A percentile compares a stretch with the other conserved stretches of the same genome.
phyloP scores from a whole-genome alignment of 306 rosid genomes.

The Adenanthera pavonina region DNA sequence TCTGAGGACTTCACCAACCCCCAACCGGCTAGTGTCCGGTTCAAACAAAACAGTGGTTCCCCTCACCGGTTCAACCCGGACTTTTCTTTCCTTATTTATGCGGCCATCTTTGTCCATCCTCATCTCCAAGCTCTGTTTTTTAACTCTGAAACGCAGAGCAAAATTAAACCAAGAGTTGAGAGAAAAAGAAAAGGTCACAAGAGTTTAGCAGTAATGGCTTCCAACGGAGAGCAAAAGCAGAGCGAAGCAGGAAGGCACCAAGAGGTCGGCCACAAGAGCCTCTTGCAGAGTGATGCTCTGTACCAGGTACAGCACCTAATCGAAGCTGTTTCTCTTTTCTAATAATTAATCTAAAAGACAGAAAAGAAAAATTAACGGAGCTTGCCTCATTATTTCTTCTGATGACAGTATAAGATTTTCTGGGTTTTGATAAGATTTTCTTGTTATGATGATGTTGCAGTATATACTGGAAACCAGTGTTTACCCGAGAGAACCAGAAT shows the following conservation, averaged over 20 bases:
- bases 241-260: slow-evolving; percentile 76
- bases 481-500: slow-evolving; percentile 86
- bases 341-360: no score
- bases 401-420: no score
- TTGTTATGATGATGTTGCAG: slow-evolving; percentile 40
- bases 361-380: no score
- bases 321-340: neutral
- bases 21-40: slow-evolving; percentile 50
- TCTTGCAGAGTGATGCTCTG: slow-evolving; percentile 91
- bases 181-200: neutral
- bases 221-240: slow-evolving; percentile 14
- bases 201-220: neutral
- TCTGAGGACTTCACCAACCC: slow-evolving; percentile 51
- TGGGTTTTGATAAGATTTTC: neutral
- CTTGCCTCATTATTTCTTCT: no score
- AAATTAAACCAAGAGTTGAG: neutral
- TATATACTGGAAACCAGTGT: slow-evolving; percentile 90
- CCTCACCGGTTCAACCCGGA: slow-evolving; percentile 47
- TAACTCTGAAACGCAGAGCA: neutral
- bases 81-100: slow-evolving; percentile 19
- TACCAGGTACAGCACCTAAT: slow-evolving; percentile 60
- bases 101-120: neutral
- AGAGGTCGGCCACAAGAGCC: slow-evolving; percentile 98
- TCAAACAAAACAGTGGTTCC: slow-evolving; percentile 9
- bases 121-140: slow-evolving; percentile 9